Conservation (phyloP, 306 rosid species). For the Betula pendula region DNA sequence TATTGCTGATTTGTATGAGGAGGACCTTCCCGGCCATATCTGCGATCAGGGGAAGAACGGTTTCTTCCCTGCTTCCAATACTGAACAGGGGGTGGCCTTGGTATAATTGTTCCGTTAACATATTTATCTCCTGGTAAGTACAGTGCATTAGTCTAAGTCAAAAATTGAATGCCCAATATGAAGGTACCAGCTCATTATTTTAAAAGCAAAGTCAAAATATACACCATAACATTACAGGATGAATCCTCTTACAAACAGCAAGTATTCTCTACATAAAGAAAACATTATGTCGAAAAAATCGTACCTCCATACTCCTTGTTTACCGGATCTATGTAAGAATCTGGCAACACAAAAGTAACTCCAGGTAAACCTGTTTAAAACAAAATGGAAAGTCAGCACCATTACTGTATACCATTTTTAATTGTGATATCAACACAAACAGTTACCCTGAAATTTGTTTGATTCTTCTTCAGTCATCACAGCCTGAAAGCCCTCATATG, state of each 20-base stretch:
- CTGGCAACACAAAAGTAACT: constrained; percentile 77
- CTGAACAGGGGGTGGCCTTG: constrained; percentile 84
- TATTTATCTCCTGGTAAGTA: constrained; percentile 76
- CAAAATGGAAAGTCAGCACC: constrained; percentile 4
- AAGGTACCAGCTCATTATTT: background rate
- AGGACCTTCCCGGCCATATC: constrained; percentile 39
- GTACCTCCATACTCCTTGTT: constrained; percentile 93
- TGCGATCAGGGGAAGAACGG: constrained; percentile 47
- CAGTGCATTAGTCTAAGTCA: background rate
- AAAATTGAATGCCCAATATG: constrained; percentile 1
- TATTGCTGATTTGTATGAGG: constrained; percentile 42
- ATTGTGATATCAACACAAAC: background rate
- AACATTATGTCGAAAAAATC: background rate
- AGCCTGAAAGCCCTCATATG: constrained; percentile 81
- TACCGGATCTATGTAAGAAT: constrained; percentile 74
- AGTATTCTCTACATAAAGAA: background rate
- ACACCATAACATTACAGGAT: constrained; percentile 1
- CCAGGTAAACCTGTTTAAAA: constrained; percentile 59
- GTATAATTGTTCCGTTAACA: constrained; percentile 74
- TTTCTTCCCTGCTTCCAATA: constrained; percentile 57
- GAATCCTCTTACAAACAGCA: constrained; percentile 12
- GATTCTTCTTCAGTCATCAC: constrained; percentile 83
- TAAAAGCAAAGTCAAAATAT: background rate
- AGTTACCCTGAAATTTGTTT: constrained; percentile 65
- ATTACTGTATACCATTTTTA: constrained; percentile 7